Evolutionary conservation across 108 stramenopile genomes (phyloP), one percentile per base, ranked within the genome.

Genomic region (Chaetoceros tenuissimus): DNA sequence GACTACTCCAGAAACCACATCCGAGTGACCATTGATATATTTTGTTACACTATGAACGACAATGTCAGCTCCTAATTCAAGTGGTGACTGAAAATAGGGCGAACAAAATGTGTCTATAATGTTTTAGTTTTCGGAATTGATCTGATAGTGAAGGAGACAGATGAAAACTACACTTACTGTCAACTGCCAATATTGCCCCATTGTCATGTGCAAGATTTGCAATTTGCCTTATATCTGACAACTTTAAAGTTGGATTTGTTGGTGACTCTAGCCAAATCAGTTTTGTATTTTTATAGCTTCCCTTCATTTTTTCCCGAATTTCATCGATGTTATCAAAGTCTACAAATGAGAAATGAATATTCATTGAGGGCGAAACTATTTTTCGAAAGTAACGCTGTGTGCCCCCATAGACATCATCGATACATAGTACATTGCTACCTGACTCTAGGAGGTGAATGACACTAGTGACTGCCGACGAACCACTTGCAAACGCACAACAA

Each of bases 21-120:
- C 95, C 5, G 84, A 78, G 63, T 96, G 95, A 20, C 95, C 95
- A 48, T 82, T 88, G 50, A 96, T 76, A 57, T 82, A 94, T 58
- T 96, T 96, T 45, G 95, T 96, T 47, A 78, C 85, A 34, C 71
- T 78, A 57, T 93, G 88, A 48, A 93, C 70, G 28, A 80, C 76
- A 2, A 94, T 62, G 70, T 96, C 93, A 19, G 87, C 87, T 22
- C 93, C 95, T 19, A 79, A 79, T 59, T 74, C 68, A n/a, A 95
- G 53, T 18, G 96, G 94, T 40, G 75, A 78, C 64, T 96, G 95
- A 64, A 93, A 82, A 66, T 87, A 91, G 19, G 96, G 95, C 26
- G 79, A 76, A 57, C 90, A 82, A 60, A 96, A 96, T 3, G 96
- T 97, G n/a, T n/a, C n/a, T n/a, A n/a, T n/a, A n/a, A n/a, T n/a